phyloP scores from a whole-genome alignment of 2,329 filamentous ascomycete genomes.

The Niveomyces coronatus region DNA sequence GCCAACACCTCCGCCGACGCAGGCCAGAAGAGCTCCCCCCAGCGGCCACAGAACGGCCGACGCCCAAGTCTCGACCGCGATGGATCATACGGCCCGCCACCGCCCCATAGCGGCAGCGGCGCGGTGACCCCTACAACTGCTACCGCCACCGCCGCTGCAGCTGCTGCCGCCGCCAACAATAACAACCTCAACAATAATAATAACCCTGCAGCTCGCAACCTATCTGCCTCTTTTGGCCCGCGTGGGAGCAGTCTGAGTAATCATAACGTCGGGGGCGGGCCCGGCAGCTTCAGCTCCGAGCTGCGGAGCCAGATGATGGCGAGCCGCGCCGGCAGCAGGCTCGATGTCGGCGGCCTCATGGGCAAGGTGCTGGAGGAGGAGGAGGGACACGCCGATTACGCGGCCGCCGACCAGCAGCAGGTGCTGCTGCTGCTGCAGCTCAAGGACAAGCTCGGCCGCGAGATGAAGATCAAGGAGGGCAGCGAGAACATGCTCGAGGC shows the following conservation, averaged over 20 bases:
- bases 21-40: constrained; percentile 17
- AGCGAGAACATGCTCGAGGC: constrained; percentile 98
- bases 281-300: constrained; percentile 85
- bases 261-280: constrained; percentile 57
- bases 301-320: constrained; percentile 61
- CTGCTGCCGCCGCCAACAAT: no score
- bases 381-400: constrained; percentile 31
- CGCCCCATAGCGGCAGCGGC: constrained; percentile 30
- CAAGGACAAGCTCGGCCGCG: constrained; percentile 80
- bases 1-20: constrained; percentile 19
- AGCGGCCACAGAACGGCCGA: constrained; percentile 21
- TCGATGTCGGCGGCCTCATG: constrained; percentile 29
- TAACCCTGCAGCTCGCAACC: constrained; percentile 30
- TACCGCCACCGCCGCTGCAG: no score
- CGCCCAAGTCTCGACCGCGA: constrained; percentile 47
- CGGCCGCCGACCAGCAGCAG: constrained; percentile 62
- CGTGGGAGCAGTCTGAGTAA: constrained; percentile 60
- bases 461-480: constrained; percentile 95
- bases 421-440: constrained; percentile 63
- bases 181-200: no score
- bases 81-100: constrained; percentile 36
- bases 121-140: no score
- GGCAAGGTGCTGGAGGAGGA: constrained; percentile 53
- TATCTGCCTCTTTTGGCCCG: constrained; percentile 49
- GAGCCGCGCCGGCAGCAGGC: constrained; percentile 25